These are phyloP conservation scores for Geosmithia morbida DNA, from an alignment of 2,329 filamentous ascomycete species.

Conservation along the genomic window DNA sequence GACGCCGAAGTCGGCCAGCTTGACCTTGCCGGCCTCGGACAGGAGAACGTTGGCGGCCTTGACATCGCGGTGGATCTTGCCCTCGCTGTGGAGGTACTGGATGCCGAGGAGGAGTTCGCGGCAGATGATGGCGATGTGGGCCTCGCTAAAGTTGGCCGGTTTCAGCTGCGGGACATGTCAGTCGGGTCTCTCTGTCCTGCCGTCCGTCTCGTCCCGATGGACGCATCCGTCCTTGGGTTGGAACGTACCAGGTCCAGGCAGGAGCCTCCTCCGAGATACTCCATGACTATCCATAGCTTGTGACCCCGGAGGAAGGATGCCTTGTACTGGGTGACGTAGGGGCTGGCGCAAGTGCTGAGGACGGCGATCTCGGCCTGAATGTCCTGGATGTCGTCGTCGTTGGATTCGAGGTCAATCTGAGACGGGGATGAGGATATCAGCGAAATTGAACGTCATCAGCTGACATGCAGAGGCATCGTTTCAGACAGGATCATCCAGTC, in stretches of 20 bases:
- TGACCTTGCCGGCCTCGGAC: conserved; percentile 81
- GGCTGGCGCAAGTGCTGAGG: conserved; percentile 85
- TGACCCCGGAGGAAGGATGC: conserved; percentile 90
- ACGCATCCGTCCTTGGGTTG: no score
- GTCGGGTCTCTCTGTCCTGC: conserved; percentile 5
- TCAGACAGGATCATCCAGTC: no score
- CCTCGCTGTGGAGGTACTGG: conserved; percentile 84
- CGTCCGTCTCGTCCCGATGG: no score
- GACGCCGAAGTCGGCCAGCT: conserved; percentile 93
- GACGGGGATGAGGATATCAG: not conserved
- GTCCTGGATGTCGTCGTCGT: conserved; percentile 95
- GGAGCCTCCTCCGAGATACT: conserved; percentile 88
- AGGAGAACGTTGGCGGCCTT: conserved; percentile 94
- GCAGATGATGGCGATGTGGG: conserved; percentile 87
- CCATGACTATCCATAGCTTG: conserved; percentile 99
- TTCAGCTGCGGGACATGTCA: conserved; percentile 50
- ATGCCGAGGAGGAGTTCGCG: conserved; percentile 80
- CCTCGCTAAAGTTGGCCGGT: conserved; percentile 76
- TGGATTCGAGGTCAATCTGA: conserved; percentile 96
- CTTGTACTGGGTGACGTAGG: conserved; percentile 91
- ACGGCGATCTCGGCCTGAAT: conserved; percentile 97
- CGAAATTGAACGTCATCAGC: not conserved
- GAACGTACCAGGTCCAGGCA: conserved; percentile 70
- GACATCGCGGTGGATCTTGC: conserved; percentile 93
- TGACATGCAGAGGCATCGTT: no score